Evolutionary conservation across 2,329 filamentous ascomycete species (phyloP), one percentile per base, ranked within the genome.

Genomic region (Sclerotinia glacialis): DNA sequence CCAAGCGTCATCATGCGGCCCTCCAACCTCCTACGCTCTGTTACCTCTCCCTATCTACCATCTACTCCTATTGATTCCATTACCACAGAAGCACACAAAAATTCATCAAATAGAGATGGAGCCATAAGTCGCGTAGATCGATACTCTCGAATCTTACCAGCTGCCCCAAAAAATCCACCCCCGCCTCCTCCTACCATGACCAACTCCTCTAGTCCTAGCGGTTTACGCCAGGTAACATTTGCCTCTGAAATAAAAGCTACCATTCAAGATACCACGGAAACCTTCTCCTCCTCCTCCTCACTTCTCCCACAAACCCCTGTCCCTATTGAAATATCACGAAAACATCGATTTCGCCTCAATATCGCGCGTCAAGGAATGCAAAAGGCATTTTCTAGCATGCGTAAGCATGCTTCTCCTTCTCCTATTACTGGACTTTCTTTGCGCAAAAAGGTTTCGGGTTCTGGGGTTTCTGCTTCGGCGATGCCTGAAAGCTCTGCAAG

Each of bases 401-500:
- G 28, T 0, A 47, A 31, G 0, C 52, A 54, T 21, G 31, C 52
- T n/a, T 6, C 2, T 46, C 1, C 46, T 23, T 16, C 46, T 11
- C 11, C 21, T 11, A 1, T 49, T 11, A 18, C 21, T 21, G 14
- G n/a, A 5, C 6, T 49, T 18, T 4, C 9, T 18, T 16, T 49
- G 0, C 44, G 28, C 8, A 61, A 55, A 18, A 55, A 50, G 9
- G n/a, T 0, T 26, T 28, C 49, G 8, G 14, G 49, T 1, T 14
- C 28, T 21, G 21, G 7, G 1, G 37, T 3, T 40, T 40, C 34
- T 40, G 37, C n/a, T 12, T 0, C 21, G 2, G 8, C 21, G 2
- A 1, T 7, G 34, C 14, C 6, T 0, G 2, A 1, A 4, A 14
- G 0, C 16, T 52, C 16, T 8, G 8, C 26, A n/a, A 31, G 7